Base-by-base conservation (phyloP, 1,284 basidiomycete genomes). In the Puccinia triticina region DNA sequence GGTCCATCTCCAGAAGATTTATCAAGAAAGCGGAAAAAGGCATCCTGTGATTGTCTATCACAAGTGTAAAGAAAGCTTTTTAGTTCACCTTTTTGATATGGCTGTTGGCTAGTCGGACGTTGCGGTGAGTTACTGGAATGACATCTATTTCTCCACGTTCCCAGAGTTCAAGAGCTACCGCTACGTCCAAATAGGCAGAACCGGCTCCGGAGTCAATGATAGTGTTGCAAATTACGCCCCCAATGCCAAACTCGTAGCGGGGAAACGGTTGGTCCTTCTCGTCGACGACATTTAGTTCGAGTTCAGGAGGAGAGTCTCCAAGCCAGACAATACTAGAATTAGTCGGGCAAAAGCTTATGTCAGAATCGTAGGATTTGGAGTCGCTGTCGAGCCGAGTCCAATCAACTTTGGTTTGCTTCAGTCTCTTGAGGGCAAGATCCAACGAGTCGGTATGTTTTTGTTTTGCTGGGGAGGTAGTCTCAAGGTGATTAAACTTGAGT, bases 151-250 rank as follows among this genome's bases (percentile, higher is more conserved):
- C 69, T 0, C 29, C 26, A 29, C 21, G 26, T 1, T 48, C n/a
- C 0, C 26, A 53, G 0, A 50, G 21, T 11, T 50, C 43, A n/a
- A 48, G 46, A 8, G 50, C 50, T 26, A 50, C 50, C 43, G 46
- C 32, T 0, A 72, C 43, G 16, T 72, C 16, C 1, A 75, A 23
- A 34, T 75, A 75, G 2, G 34, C 57, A 10, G 73, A 14, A 23
- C 48, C 73, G 8, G 73, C 73, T 2, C 73, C 73, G 11, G 50
- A 40, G 37, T 75, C 50, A 55, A 75, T 75, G 0, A 75, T 75
- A 3, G 69, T 40, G 11, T 72, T 18, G 40, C 40, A 43, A 43
- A 43, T 43, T 43, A 43, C 40, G 7, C 40, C 40, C 7, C 40
- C 40, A 43, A 43, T 50, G 26, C 40, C 40, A 50, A 71, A 71